Evolutionary conservation across 805 yeast genomes (phyloP).

Genomic region (Ogataea haglerorum): DNA sequence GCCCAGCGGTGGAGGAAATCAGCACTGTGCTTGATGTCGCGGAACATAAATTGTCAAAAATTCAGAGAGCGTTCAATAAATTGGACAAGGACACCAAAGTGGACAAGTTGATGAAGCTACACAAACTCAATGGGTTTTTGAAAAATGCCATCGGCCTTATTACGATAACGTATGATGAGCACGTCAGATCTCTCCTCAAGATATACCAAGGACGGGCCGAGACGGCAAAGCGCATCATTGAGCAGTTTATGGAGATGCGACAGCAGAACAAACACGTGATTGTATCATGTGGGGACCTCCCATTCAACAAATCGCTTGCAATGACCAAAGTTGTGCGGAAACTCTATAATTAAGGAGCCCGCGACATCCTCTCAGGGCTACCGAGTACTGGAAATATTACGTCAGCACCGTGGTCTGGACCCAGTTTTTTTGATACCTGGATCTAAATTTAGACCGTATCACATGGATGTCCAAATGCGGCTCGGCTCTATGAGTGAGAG

Average conservation of each 20-base stretch:
- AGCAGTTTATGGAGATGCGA: slow-evolving; percentile 11
- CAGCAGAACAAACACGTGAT: slow-evolving; percentile 10
- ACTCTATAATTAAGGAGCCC: slow-evolving; percentile 8
- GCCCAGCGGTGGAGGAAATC: slow-evolving; percentile 8
- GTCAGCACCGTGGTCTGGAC: not conserved
- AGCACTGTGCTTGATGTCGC: slow-evolving; percentile 1
- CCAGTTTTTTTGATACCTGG: not conserved
- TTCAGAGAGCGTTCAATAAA: slow-evolving; percentile 6
- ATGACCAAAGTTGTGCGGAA: slow-evolving; percentile 16
- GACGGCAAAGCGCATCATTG: slow-evolving; percentile 9
- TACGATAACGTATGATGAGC: slow-evolving; percentile 2
- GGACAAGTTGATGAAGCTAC: slow-evolving; percentile 6
- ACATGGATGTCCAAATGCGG: not conserved
- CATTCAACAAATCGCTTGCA: slow-evolving; percentile 18
- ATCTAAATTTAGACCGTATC: slow-evolving; percentile 1
- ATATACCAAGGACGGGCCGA: slow-evolving; percentile 1
- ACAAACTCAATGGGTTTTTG: slow-evolving; percentile 6
- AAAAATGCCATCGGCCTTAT: slow-evolving; percentile 4
- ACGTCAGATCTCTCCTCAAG: not conserved
- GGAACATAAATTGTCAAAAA: not conserved
- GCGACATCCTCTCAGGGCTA: not conserved
- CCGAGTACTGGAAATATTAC: not conserved
- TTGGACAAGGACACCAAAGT: slow-evolving; percentile 12
- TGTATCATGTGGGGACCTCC: not conserved
- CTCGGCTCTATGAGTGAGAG: slow-evolving; percentile 6